Conservation (phyloP, 2,329 filamentous ascomycete genomes). For the Ascochyta koolunga region DNA sequence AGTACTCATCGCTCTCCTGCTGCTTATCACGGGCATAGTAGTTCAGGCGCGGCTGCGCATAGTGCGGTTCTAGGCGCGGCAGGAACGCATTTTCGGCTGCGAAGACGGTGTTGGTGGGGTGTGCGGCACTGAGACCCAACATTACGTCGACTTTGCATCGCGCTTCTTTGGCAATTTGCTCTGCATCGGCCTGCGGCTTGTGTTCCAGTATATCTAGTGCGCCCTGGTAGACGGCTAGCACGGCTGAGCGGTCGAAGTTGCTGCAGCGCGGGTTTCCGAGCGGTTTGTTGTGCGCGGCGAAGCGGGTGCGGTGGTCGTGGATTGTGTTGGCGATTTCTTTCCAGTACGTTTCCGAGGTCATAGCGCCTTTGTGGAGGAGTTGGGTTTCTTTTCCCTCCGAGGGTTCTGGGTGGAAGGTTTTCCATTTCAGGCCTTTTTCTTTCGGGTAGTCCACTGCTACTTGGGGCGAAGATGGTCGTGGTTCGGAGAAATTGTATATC, state of each 20-base stretch:
- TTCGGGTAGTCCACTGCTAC: neutral
- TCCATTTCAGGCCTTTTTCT: neutral
- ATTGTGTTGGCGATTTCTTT: neutral
- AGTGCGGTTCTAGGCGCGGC: conserved; percentile 21
- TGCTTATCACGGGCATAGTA: neutral
- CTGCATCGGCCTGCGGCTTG: neutral
- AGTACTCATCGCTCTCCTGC: neutral
- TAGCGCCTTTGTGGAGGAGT: neutral
- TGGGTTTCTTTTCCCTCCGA: neutral
- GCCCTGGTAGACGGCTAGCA: conserved; percentile 16
- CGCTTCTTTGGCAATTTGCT: conserved; percentile 9
- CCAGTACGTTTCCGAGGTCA: neutral
- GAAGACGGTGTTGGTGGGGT: conserved; percentile 17
- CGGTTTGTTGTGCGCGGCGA: neutral
- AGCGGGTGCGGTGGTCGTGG: neutral
- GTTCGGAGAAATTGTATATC: too few species aligned
- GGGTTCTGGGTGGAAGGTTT: neutral
- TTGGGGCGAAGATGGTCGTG: too few species aligned
- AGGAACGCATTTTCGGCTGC: neutral
- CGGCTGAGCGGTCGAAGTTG: conserved; percentile 10
- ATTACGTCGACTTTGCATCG: conserved; percentile 15
- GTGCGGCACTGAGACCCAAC: conserved; percentile 5
- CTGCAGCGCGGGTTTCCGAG: neutral
- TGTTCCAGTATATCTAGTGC: conserved; percentile 5
- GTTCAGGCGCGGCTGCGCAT: conserved; percentile 22